Base-by-base conservation (phyloP, 768 basidiomycete species). In the Sarcodon aspratus region DNA sequence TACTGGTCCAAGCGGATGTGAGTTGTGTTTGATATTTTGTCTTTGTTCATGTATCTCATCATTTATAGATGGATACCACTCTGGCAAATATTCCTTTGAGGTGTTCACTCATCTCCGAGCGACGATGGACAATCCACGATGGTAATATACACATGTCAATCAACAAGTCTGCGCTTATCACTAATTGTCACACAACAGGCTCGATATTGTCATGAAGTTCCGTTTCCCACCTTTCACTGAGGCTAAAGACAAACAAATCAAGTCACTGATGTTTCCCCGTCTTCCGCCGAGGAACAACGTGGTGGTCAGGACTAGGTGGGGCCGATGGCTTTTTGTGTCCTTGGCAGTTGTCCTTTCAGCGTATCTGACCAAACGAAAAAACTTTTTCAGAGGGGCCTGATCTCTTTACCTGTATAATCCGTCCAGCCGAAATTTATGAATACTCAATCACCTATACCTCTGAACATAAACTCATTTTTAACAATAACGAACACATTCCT, bases 71-170 rank as follows among this genome's bases (percentile, higher is more conserved):
- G 81, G 89, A 10, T 69, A 72, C 48, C 79, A 85, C 57, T 79
- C 80, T 3, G 83, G 88, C 34, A 88, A 88, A 58, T 83, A 68
- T 57, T 67, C 70, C 5, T 92, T 91, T 54, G 83, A 88, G 51
- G 68, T 74, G 58, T 92, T 93, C 65, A 88, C 86, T 0, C 87
- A 91, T 59, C 54, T 75, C 21, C 75, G 90, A 46, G 60, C 80
- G 5, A 75, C 81, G 0, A 38, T 75, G 8, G 68, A 72, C 53
- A 65, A 62, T 3, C 74, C 70, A 34, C 50, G 58, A 48, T 73
- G 64, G 69, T 67, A 49, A 43, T 61, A 58, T 6, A 32, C 11
- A 10, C 38, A 37, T 38, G 50, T 3, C 42, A 34, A 18, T 12
- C 12, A 21, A 27, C 40, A 32, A 12, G 9, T 18, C 1, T 9